A percentile compares a stretch with the other conserved stretches of the same genome.
phyloP scores from a whole-genome alignment of 306 rosid species.

The Bauhinia variegata region DNA sequence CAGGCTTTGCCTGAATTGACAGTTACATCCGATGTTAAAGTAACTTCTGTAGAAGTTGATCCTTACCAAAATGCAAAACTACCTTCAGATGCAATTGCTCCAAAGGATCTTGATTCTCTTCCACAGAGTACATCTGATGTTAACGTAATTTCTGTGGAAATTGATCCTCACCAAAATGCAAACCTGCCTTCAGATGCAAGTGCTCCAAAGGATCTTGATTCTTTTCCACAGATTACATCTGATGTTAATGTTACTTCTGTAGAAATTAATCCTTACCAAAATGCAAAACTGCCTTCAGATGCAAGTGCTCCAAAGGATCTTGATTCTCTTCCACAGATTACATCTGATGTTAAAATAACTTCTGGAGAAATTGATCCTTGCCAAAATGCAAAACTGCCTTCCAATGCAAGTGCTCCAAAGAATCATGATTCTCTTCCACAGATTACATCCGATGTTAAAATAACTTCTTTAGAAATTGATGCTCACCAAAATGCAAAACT shows the following conservation, averaged over 20 bases:
- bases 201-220: no score
- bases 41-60: no score
- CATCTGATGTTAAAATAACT: slow-evolving; percentile 48
- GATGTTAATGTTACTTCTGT: slow-evolving; percentile 46
- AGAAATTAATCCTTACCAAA: slow-evolving; percentile 44
- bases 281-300: slow-evolving; percentile 37
- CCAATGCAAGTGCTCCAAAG: slow-evolving; percentile 40
- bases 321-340: slow-evolving; percentile 44
- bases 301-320: slow-evolving; percentile 43
- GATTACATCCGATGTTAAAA: slow-evolving; percentile 51
- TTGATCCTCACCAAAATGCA: no score
- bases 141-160: no score
- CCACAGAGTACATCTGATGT: no score
- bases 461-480: slow-evolving; percentile 38
- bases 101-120: no score
- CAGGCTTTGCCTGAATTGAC: slow-evolving; percentile 47
- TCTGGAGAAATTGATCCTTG: slow-evolving; percentile 41
- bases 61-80: no score
- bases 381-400: slow-evolving; percentile 35
- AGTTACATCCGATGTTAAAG: no score
- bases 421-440: slow-evolving; percentile 47
- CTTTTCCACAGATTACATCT: no score
- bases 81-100: no score
- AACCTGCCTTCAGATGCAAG: no score
- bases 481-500: slow-evolving; percentile 40